phyloP scores from a whole-genome alignment of 1,139 yeast genomes.

The Insectozyma bohioensis region DNA sequence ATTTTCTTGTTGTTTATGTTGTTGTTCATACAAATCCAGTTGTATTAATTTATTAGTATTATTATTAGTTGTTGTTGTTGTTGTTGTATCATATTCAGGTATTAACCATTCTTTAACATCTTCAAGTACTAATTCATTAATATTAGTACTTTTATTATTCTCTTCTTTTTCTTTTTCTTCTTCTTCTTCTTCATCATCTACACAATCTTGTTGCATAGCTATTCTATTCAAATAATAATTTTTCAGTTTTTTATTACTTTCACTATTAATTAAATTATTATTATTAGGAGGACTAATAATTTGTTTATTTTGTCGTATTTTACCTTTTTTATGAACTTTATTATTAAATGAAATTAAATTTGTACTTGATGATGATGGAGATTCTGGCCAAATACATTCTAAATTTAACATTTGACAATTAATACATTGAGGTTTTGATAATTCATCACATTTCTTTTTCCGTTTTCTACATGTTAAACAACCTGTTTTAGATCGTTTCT shows the following conservation, averaged over 20 bases:
- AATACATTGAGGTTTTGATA: constrained; percentile 33
- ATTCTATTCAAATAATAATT: constrained; percentile 31
- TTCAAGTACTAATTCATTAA: too few species aligned
- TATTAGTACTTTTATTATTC: too few species aligned
- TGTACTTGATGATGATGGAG: too few species aligned
- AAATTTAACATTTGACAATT: constrained; percentile 28
- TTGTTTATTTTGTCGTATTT: neutral
- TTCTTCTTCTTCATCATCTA: constrained; percentile 22
- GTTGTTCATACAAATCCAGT: too few species aligned
- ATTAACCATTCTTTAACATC: too few species aligned
- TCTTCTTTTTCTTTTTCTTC: neutral
- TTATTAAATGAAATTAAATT: too few species aligned
- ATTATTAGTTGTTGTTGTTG: too few species aligned
- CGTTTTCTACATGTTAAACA: constrained; percentile 40
- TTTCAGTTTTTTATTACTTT: constrained; percentile 3
- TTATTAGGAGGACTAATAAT: neutral
- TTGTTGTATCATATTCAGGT: too few species aligned
- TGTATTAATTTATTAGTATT: too few species aligned
- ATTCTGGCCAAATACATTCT: constrained; percentile 30
- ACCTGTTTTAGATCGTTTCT: constrained; percentile 31
- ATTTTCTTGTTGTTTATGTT: too few species aligned
- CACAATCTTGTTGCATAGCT: constrained; percentile 46
- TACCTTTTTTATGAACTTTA: neutral
- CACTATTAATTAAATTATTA: neutral
- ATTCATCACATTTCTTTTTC: constrained; percentile 44